Conservation (phyloP, 1,284 basidiomycete genomes). For the Heterobasidion occidentale region DNA sequence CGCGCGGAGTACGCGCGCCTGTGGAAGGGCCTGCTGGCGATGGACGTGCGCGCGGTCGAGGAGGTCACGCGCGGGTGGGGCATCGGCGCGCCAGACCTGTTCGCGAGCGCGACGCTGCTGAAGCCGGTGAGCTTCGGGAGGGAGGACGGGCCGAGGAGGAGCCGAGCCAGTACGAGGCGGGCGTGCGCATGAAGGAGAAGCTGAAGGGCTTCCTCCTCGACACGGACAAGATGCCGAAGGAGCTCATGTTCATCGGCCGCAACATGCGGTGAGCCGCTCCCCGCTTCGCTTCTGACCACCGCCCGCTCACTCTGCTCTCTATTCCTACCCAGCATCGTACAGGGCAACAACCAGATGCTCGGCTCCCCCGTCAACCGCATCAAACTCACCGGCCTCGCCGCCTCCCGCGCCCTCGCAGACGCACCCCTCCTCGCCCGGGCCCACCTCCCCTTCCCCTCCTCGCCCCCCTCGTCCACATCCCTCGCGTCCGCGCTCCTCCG, state of each 20-base stretch:
- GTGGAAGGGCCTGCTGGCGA: slow-evolving; percentile 72
- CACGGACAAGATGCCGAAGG: slow-evolving; percentile 67
- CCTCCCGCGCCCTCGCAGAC: slow-evolving; percentile 46
- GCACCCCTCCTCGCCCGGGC: slow-evolving; percentile 28
- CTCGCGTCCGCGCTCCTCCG: slow-evolving; percentile 39
- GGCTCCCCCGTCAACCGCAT: slow-evolving; percentile 83
- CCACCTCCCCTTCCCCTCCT: slow-evolving; percentile 7
- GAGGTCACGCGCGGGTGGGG: slow-evolving; percentile 69
- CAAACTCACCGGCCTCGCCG: slow-evolving; percentile 74
- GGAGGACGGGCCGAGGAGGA: slow-evolving; percentile 21
- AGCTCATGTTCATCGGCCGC: slow-evolving; percentile 75
- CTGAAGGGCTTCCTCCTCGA: slow-evolving; percentile 54
- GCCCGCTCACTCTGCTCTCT: background rate
- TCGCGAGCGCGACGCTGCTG: slow-evolving; percentile 68
- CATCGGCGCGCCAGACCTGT: slow-evolving; percentile 70
- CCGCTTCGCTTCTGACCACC: background rate
- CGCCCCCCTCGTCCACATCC: slow-evolving; percentile 54
- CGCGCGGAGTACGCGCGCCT: slow-evolving; percentile 68
- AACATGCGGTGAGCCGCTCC: slow-evolving; percentile 64
- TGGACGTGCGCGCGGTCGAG: slow-evolving; percentile 60
- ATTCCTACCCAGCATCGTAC: slow-evolving; percentile 46
- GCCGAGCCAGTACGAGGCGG: slow-evolving; percentile 51
- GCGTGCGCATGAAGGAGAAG: slow-evolving; percentile 56
- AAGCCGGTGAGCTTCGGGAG: slow-evolving; percentile 33
- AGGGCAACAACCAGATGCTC: slow-evolving; percentile 72